phyloP scores from a whole-genome alignment of 2,329 filamentous ascomycete genomes.

The Amesomyces nigricolor region DNA sequence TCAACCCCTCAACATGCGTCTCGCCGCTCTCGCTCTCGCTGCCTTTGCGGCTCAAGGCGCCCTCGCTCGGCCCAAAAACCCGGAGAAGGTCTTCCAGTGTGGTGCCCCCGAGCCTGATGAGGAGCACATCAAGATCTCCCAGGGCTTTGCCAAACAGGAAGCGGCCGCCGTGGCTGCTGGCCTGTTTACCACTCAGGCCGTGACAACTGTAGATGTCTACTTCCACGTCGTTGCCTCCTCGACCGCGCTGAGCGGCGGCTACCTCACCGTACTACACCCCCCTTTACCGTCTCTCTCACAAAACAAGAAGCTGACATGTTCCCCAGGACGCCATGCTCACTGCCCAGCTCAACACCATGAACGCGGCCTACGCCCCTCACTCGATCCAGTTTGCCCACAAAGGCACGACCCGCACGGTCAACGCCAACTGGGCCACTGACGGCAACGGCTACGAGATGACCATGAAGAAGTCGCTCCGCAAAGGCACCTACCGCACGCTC shows the following conservation, averaged over 20 bases:
- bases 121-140: slow-evolving; percentile 24
- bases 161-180: slow-evolving; percentile 19
- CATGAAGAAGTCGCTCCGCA: slow-evolving; percentile 42
- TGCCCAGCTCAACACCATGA: slow-evolving; percentile 42
- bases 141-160: slow-evolving; percentile 25
- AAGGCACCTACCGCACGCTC: slow-evolving; percentile 38
- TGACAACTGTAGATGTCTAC: slow-evolving; percentile 31
- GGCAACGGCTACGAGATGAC: slow-evolving; percentile 33
- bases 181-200: slow-evolving; percentile 22
- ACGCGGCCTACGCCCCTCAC: slow-evolving; percentile 39
- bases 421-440: slow-evolving; percentile 41
- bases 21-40: slow-evolving; percentile 17
- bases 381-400: slow-evolving; percentile 42
- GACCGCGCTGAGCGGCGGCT: slow-evolving; percentile 31
- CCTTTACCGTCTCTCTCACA: background rate
- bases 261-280: slow-evolving; percentile 30
- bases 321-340: slow-evolving; percentile 32
- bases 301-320: background rate
- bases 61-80: slow-evolving; percentile 14
- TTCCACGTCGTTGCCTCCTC: slow-evolving; percentile 32
- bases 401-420: slow-evolving; percentile 37
- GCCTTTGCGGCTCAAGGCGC: slow-evolving; percentile 18
- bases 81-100: slow-evolving; percentile 21
- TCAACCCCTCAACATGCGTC: slow-evolving; percentile 18
- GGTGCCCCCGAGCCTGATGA: slow-evolving; percentile 26